phyloP scores from a whole-genome alignment of 2,329 filamentous ascomycete species.

The Pseudogymnoascus pannorum region DNA sequence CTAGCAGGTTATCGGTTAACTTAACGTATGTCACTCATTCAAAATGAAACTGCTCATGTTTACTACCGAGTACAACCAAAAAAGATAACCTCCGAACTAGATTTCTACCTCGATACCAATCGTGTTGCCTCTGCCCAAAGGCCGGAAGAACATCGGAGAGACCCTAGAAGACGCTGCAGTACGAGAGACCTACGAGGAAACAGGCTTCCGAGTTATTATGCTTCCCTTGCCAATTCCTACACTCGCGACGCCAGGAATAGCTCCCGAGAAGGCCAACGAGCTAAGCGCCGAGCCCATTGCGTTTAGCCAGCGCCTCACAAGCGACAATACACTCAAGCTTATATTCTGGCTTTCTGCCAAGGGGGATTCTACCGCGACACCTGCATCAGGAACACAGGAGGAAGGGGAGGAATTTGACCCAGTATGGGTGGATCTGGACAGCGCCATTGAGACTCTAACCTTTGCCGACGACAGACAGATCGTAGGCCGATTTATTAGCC shows the following conservation, averaged over 20 bases:
- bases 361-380: background rate
- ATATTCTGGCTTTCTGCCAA: background rate
- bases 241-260: background rate
- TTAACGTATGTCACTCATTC: background rate
- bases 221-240: background rate
- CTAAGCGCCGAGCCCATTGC: background rate
- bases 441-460: background rate
- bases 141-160: background rate
- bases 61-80: too few species aligned
- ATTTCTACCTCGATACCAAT: background rate
- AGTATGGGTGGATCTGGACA: constrained; percentile 28
- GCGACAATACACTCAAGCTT: background rate
- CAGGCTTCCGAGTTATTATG: background rate
- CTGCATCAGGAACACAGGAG: constrained; percentile 13
- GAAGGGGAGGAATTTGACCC: constrained; percentile 15
- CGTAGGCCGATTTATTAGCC: background rate
- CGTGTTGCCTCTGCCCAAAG: background rate
- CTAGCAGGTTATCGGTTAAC: background rate
- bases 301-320: background rate
- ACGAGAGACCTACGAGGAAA: background rate
- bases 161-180: background rate
- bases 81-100: background rate
- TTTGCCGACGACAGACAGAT: background rate
- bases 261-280: background rate
- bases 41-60: background rate